These are phyloP conservation scores for Chytriomyces sp. DNA, from an alignment of 192 early-diverging fungal species.

Conservation along the genomic window DNA sequence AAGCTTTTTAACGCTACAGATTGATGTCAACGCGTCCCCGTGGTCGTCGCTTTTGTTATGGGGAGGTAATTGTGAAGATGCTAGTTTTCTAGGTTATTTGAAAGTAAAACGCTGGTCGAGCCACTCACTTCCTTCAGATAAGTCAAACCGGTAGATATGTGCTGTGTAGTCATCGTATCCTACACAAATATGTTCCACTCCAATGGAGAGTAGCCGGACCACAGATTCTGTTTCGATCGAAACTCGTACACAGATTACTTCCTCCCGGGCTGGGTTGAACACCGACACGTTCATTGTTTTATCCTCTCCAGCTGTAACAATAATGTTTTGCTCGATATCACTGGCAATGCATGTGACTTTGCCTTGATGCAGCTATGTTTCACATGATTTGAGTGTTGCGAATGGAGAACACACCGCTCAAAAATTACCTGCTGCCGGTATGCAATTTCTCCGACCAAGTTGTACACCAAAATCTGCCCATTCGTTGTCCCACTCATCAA, in stretches of 20 bases:
- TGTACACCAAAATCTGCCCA: conserved; percentile 59
- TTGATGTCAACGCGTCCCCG: conserved; percentile 46
- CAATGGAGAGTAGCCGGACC: not conserved
- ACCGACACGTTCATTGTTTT: not conserved
- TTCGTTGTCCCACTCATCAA: conserved; percentile 55
- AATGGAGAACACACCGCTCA: not conserved
- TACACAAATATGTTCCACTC: conserved; percentile 10
- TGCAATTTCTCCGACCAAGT: conserved; percentile 44
- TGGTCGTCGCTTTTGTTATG: conserved; percentile 59
- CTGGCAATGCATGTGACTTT: conserved; percentile 51
- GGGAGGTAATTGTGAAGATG: conserved; percentile 19
- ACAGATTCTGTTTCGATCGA: conserved; percentile 8
- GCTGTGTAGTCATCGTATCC: conserved; percentile 4
- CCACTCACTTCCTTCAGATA: not conserved
- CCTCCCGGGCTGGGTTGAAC: not conserved
- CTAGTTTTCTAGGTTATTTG: conserved; percentile 39
- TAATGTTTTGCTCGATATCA: conserved; percentile 40
- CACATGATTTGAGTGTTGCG: conserved; percentile 2
- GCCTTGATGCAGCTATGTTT: conserved; percentile 43
- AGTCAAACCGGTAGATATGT: conserved; percentile 16
- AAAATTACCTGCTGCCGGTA: conserved; percentile 52
- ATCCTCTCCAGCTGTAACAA: conserved; percentile 49
- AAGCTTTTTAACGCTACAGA: conserved; percentile 40
- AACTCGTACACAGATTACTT: conserved; percentile 2
- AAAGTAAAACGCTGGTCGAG: not conserved